Base-by-base conservation (phyloP, 140 eudicot species). In the Senecio squalidus region DNA sequence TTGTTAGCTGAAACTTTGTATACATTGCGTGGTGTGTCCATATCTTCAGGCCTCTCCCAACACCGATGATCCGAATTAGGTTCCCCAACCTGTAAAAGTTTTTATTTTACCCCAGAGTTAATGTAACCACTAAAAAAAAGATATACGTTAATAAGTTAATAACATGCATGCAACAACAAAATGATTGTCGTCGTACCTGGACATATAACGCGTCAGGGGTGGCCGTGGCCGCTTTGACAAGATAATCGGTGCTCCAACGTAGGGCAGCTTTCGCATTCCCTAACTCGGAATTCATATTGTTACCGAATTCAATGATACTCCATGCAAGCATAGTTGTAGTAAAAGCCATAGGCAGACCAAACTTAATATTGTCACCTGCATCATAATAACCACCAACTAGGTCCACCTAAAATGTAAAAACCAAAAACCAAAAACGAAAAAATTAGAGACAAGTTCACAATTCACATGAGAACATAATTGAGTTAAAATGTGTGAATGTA, bases 11-110 rank as follows among this genome's bases (percentile, higher is more conserved):
- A 62, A 20, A 92, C 93, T 70, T 82, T 79, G 77, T 92, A 92
- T 11, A 82, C 98, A 36, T 74, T 76, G 0, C 98, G 89, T 23
- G 86, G 79, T 0, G 98, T 92, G 77, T 92, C 98, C 98, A 92
- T 92, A 77, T 87, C 98, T 60, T 92, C 98, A 1, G 98, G 96
- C 54, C 98, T 79, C 58, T 92, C 96, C 98, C 98, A 92, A 23
- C 98, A 92, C n/a, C 30, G 70, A 51, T 92, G 98, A 69, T 92
- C 98, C 3, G 52, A 23, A 64, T 87, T 71, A 7, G 98, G 89
- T 14, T 92, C 92, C 26, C 86, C 98, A 40, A 91, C 98, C 98
- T 86, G 67, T 64, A 55, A 15, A 49, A 25, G 36, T 34, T 56
- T 44, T 43, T 16, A 2, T 15, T 17, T 44, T 3, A 6, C 6